Evolutionary conservation across 2,329 filamentous ascomycete genomes (phyloP), one percentile per base, ranked within the genome.

Genomic region (Monilinia fructicola): DNA sequence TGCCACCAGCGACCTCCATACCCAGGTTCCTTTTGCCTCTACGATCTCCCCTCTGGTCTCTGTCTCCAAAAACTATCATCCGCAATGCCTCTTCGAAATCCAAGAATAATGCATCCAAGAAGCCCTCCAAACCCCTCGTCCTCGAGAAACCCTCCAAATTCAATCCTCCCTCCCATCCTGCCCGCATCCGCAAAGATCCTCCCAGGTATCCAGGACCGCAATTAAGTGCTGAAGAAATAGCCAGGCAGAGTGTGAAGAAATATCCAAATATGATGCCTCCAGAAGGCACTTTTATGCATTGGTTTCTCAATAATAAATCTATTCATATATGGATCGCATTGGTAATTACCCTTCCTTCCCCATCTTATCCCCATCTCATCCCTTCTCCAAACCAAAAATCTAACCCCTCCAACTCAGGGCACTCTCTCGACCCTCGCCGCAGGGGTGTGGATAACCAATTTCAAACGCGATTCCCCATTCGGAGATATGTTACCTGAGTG

Each of bases 251-350:
- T 71, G 85, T 79, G 70, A 90, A 86, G 77, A 82, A 90, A 70
- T 98, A 98, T 77, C 95, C 95, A 1, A 89, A 93, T 73, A 88
- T 96, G 84, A 93, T 96, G 83, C 90, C 94, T 56, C 88, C 93
- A 0, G 83, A 90, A 75, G 92, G 92, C 7, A 91, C 90, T 0
- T 92, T 92, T 78, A 84, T 91, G 79, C 85, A 94, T 78, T 93
- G 90, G 86, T 93, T 98, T 78, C 82, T 96, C 76, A 88, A 91
- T 72, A 94, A 87, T 77, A 85, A 85, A 67, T 80, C 81, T 66
- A 85, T 98, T 66, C 94, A 99, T 78, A 78, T 92, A 38, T 90
- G 85, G 77, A 93, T 99, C 76, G 91, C 91, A 2, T 83, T 97
- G 82, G 92, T 96, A 82, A 67, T 85, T 76, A 42, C 26, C 28